Evolutionary conservation across 495 filamentous ascomycete species (phyloP), one percentile per base, ranked within the genome.

Genomic region (Penicillium samsonianum): DNA sequence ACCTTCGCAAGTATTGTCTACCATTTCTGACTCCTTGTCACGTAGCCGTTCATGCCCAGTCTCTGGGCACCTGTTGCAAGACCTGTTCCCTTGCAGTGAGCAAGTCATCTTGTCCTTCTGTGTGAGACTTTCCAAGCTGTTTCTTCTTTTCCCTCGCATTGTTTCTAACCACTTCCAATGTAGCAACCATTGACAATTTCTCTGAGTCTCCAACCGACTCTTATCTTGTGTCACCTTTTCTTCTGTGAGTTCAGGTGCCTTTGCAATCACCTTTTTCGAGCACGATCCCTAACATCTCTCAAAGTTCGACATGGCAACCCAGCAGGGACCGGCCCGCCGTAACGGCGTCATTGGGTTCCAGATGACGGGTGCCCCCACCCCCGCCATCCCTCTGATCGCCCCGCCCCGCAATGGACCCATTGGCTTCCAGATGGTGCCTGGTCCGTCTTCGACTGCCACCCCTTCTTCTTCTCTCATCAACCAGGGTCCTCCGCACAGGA

Each of bases 401-500:
- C 23, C 23, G 2, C 4, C 2, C 16, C 44, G 25, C 7, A 28
- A 28, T 30, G 25, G 25, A 30, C 23, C n/a, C 1, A 47, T 47
- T 47, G 23, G 23, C 4, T 35, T 23, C 17, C 17, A 23, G n/a
- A 22, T 33, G 28, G 30, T 26, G 16, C 44, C 38, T 20, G 38
- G 38, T 20, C 17, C 42, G n/a, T 25, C 28, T 14, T 7, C 45
- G 14, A 12, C 12, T 22, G 12, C 26, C 25, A 33, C 23, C 23
- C 23, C 23, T 25, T 4, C 26, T 33, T 4, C 30, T 37, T 8
- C 7, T 7, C 35, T 35, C 4, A 35, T 23, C 11, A 35, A 19
- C 47, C 47, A 50, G 31, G 31, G 17, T n/a, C 47, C 47, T 23
- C 47, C 47, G 28, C 31, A 50, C 47, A n/a, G 47, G 31, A 50